These are phyloP conservation scores for Hippophae gyantsensis DNA, from an alignment of 306 rosid genomes.

Conservation along the genomic window DNA sequence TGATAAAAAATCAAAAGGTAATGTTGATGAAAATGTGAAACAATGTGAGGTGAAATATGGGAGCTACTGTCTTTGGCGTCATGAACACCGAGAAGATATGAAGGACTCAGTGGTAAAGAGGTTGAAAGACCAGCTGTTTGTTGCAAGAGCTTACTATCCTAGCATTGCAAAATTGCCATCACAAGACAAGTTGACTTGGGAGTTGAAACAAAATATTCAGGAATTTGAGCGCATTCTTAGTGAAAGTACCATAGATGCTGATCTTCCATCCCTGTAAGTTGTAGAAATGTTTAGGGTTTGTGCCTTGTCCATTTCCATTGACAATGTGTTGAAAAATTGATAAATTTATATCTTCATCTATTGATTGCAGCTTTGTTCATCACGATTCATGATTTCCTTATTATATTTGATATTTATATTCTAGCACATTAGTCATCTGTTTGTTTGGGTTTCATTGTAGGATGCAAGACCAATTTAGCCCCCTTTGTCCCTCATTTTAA, in stretches of 20 bases:
- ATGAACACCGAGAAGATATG: conserved; percentile 68
- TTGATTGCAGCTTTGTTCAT: background rate
- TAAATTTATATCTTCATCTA: background rate
- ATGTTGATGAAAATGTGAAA: conserved; percentile 48
- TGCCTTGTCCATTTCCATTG: conserved; percentile 7
- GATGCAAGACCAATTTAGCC: too few relatives aligned
- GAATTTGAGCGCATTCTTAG: conserved; percentile 88
- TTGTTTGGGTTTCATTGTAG: background rate
- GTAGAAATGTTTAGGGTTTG: conserved; percentile 16
- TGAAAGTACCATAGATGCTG: conserved; percentile 79
- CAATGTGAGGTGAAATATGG: conserved; percentile 78
- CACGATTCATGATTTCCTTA: too few relatives aligned
- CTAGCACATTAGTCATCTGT: too few relatives aligned
- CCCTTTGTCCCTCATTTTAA: too few relatives aligned
- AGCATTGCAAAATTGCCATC: conserved; percentile 77
- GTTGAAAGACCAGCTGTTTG: conserved; percentile 89
- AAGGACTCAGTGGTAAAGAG: conserved; percentile 71
- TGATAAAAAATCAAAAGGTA: background rate
- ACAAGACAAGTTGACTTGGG: conserved; percentile 66
- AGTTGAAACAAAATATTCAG: conserved; percentile 84
- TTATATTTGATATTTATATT: too few relatives aligned
- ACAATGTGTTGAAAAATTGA: conserved; percentile 1
- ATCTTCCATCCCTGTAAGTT: conserved; percentile 86
- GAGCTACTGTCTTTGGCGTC: conserved; percentile 85
- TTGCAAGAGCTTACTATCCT: conserved; percentile 92